Conservation (phyloP, 441 rosid species). For the Populus hybrid region DNA sequence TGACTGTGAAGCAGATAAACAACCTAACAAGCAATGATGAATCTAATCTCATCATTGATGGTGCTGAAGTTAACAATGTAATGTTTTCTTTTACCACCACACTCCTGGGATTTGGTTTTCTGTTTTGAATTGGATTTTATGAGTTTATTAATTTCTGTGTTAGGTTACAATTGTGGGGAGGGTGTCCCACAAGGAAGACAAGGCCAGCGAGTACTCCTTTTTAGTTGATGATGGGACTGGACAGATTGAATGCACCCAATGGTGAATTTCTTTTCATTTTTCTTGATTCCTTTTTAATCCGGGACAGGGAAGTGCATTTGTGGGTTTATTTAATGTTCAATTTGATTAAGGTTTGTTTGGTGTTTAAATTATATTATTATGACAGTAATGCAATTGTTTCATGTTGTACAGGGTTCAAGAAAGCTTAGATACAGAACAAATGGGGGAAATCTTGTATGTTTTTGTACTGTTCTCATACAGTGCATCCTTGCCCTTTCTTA, state of each 20-base stretch:
- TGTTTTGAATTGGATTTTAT: neutral
- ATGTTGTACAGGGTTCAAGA: slow-evolving; percentile 72
- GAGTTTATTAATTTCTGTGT: slow-evolving; percentile 7
- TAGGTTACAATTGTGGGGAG: slow-evolving; percentile 76
- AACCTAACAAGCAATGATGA: slow-evolving; percentile 62
- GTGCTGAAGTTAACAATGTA: slow-evolving; percentile 76
- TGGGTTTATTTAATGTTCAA: neutral
- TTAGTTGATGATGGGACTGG: slow-evolving; percentile 88
- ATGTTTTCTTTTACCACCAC: neutral
- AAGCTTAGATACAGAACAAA: slow-evolving; percentile 69
- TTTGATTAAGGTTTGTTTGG: neutral
- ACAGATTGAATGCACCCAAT: slow-evolving; percentile 76
- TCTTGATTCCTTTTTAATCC: neutral
- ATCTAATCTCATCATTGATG: slow-evolving; percentile 61
- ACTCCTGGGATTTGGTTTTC: neutral
- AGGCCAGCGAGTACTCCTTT: slow-evolving; percentile 67
- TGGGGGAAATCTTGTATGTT: slow-evolving; percentile 63
- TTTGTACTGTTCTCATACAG: neutral
- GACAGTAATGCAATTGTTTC: slow-evolving; percentile 7
- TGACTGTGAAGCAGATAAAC: slow-evolving; percentile 77
- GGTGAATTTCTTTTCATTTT: slow-evolving; percentile 36
- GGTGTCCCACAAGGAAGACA: slow-evolving; percentile 69
- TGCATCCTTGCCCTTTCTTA: neutral
- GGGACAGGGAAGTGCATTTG: neutral
- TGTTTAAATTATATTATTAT: slow-evolving; percentile 5